Conservation (phyloP, 2,329 filamentous ascomycete species). For the Fusarium sp. region DNA sequence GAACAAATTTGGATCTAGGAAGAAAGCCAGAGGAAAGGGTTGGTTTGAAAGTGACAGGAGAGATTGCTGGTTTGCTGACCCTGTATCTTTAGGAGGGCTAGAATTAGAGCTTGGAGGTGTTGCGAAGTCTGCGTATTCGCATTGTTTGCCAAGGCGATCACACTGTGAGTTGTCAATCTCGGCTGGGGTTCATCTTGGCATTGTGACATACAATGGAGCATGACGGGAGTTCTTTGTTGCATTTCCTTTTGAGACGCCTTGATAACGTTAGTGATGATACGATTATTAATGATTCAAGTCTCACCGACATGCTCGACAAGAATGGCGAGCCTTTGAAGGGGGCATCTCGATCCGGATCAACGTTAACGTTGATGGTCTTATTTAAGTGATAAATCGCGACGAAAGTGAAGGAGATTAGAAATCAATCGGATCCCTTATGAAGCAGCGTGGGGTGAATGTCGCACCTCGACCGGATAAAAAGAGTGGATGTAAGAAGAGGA, state of each 20-base stretch:
- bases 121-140: slow-evolving; percentile 1
- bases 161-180: background rate
- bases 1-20: background rate
- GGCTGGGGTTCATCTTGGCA: background rate
- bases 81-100: background rate
- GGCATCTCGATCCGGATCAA: background rate
- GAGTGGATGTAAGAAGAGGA: background rate
- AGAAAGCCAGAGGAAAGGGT: background rate
- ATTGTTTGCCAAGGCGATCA: background rate
- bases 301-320: slow-evolving; percentile 1
- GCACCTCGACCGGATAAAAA: background rate
- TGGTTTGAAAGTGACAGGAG: background rate
- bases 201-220: background rate
- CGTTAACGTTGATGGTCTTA: background rate
- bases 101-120: background rate
- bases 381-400: background rate
- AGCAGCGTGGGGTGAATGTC: background rate
- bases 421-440: background rate
- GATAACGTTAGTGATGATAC: background rate
- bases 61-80: background rate
- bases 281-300: background rate
- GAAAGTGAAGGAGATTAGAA: background rate
- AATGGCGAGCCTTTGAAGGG: background rate
- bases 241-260: slow-evolving; percentile 7
- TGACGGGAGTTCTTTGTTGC: slow-evolving; percentile 4